These are phyloP conservation scores for Penicillium malachiteum DNA, from an alignment of 495 filamentous ascomycete genomes.

Conservation along the genomic window DNA sequence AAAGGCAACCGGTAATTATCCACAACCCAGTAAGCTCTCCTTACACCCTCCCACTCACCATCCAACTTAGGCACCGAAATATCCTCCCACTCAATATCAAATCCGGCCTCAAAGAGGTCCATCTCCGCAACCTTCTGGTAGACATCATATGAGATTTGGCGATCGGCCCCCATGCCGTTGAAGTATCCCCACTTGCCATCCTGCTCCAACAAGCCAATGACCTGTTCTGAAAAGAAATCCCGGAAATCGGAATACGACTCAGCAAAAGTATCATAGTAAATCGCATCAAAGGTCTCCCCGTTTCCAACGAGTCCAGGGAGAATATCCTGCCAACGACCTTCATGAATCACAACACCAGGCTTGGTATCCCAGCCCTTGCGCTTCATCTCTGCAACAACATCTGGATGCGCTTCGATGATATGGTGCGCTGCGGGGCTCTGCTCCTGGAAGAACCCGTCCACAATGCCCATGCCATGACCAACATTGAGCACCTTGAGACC, in stretches of 20 bases:
- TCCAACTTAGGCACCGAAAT: constrained; percentile 64
- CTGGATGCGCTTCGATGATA: constrained; percentile 89
- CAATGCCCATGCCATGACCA: constrained; percentile 95
- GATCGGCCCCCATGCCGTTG: constrained; percentile 91
- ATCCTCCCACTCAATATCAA: constrained; percentile 84
- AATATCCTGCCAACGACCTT: constrained; percentile 84
- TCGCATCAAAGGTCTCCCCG: constrained; percentile 77
- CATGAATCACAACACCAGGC: constrained; percentile 61
- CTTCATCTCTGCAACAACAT: constrained; percentile 70
- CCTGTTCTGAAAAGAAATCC: constrained; percentile 83
- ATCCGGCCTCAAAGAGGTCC: constrained; percentile 86
- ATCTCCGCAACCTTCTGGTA: constrained; percentile 91
- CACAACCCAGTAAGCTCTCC: constrained; percentile 83
- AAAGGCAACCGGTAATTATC: constrained; percentile 70
- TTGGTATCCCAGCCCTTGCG: constrained; percentile 62
- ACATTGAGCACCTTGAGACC: constrained; percentile 81
- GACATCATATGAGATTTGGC: constrained; percentile 90
- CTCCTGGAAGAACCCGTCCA: constrained; percentile 78
- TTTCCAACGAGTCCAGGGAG: constrained; percentile 67
- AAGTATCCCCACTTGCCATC: constrained; percentile 87
- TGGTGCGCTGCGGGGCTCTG: constrained; percentile 68
- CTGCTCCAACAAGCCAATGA: constrained; percentile 73
- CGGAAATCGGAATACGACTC: constrained; percentile 85
- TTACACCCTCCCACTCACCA: constrained; percentile 82
- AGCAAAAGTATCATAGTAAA: constrained; percentile 98